These are phyloP conservation scores for Pythium coloratum DNA, from an alignment of 352 stramenopile genomes.

Conservation along the genomic window DNA sequence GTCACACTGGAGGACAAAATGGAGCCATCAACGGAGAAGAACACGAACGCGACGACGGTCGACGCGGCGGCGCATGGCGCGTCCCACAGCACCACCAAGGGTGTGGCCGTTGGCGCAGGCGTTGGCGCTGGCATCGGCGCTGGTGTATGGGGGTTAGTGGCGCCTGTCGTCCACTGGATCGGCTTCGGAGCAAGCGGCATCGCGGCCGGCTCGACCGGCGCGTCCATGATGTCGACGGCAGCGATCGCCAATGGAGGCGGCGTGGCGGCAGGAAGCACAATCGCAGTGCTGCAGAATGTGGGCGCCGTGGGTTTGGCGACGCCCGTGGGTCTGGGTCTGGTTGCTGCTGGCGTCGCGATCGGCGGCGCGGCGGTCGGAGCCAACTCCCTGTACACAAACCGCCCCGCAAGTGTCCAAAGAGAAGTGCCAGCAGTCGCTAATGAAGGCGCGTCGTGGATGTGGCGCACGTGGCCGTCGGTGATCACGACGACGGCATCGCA, in stretches of 20 bases:
- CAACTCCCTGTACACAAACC: not conserved
- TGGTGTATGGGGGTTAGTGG: constrained; percentile 30
- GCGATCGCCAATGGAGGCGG: constrained; percentile 48
- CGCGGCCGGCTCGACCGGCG: constrained; percentile 40
- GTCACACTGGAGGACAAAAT: not conserved
- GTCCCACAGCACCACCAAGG: not conserved
- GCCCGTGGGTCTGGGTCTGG: constrained; percentile 30
- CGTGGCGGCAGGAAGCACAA: constrained; percentile 38
- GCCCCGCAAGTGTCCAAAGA: not conserved
- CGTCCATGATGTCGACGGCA: constrained; percentile 54
- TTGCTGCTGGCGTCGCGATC: constrained; percentile 18
- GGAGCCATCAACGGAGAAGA: not conserved
- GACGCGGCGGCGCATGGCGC: not conserved
- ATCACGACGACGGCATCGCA: not conserved
- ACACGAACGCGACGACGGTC: not conserved
- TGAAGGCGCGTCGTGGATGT: not conserved
- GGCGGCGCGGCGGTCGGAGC: not conserved
- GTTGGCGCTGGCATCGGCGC: constrained; percentile 25
- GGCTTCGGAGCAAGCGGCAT: constrained; percentile 48
- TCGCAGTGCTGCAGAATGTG: constrained; percentile 51
- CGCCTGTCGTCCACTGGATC: constrained; percentile 32
- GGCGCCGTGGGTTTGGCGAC: constrained; percentile 42
- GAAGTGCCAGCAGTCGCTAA: not conserved
- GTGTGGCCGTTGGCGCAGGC: constrained; percentile 22
- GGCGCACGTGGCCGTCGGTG: not conserved